These are phyloP conservation scores for Physocladia obscura DNA, from an alignment of 192 early-diverging fungal genomes.

Conservation along the genomic window DNA sequence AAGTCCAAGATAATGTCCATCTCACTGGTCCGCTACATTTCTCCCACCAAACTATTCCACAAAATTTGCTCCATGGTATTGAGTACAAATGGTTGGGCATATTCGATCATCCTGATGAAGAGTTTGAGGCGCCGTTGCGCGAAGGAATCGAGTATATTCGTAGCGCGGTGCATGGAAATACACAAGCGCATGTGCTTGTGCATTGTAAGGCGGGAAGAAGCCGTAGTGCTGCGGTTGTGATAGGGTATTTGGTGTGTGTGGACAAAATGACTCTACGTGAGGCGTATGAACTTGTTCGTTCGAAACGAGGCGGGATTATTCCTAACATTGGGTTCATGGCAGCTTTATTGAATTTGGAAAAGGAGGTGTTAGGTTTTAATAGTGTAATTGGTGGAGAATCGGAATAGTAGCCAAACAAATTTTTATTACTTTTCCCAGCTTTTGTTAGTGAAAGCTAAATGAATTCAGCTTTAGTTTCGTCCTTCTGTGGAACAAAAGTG, in stretches of 20 bases:
- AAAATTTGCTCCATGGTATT: constrained; percentile 40
- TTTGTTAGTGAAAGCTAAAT: too few species aligned
- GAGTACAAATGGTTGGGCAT: constrained; percentile 40
- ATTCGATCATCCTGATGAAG: constrained; percentile 69
- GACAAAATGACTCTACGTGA: constrained; percentile 61
- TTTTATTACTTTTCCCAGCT: not conserved
- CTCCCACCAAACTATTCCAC: not conserved
- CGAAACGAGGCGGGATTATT: constrained; percentile 64
- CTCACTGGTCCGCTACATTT: constrained; percentile 34
- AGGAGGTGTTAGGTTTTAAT: constrained; percentile 51
- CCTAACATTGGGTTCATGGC: constrained; percentile 79
- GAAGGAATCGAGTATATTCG: constrained; percentile 69
- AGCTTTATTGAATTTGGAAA: constrained; percentile 67
- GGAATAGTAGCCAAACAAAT: not conserved
- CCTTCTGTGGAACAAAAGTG: too few species aligned
- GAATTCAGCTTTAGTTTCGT: too few species aligned
- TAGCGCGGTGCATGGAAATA: constrained; percentile 33
- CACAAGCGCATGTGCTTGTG: constrained; percentile 58
- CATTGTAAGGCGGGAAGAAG: constrained; percentile 78
- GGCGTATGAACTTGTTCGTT: constrained; percentile 67
- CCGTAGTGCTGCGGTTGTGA: constrained; percentile 65
- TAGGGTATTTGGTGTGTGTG: constrained; percentile 65
- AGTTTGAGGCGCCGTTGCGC: constrained; percentile 61
- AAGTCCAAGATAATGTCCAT: constrained; percentile 51
- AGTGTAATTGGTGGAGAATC: constrained; percentile 9